Evolutionary conservation across 345 rosid species (phyloP), one percentile per base, ranked within the genome.

Genomic region (Arabis alpina): DNA sequence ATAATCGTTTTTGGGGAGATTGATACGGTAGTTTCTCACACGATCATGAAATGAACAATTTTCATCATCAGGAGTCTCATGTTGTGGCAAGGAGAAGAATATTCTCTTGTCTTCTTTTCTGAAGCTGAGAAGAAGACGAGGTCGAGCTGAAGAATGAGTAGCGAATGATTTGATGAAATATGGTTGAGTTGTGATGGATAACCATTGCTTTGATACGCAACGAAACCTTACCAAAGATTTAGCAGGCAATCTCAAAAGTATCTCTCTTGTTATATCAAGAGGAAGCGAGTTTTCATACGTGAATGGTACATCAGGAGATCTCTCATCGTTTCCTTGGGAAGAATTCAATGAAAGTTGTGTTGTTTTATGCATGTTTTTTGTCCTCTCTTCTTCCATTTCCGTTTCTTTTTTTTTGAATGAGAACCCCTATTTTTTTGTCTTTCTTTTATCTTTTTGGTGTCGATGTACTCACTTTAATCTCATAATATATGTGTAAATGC

Each of bases 151-250:
- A 19, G 23, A 19, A 5, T 30, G 19, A 27, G 40, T 23, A 12
- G 4, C 10, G 5, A 53, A 28, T 6, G 58, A 27, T 27, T 23
- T 53, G 58, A 28, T 52, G 37, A 52, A 54, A 28, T 30, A 39
- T 30, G 16, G 58, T 8, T 16, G 37, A 1, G 10, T 54, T 9
- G 23, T 54, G 39, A 54, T 54, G 19, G 41, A 30, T 24, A 40
- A 32, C 23, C 59, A 54, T 14, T n/a, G 41, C 59, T 54, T 54
- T 3, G 23, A 54, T 7, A 54, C 41, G 37, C 57, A 27, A 53
- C 37, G 57, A 27, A 53, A 53, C 37, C 37, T 52, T 23, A 5
- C 37, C 28, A 48, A n/a, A 13, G 53, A 19, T 48, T 48, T 16
- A 48, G 52, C 12, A 28, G 40, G 59, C 2, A 54, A 10, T 54